These are phyloP conservation scores for Boletus vinaceobasis DNA, from an alignment of 768 basidiomycete genomes.

Conservation along the genomic window DNA sequence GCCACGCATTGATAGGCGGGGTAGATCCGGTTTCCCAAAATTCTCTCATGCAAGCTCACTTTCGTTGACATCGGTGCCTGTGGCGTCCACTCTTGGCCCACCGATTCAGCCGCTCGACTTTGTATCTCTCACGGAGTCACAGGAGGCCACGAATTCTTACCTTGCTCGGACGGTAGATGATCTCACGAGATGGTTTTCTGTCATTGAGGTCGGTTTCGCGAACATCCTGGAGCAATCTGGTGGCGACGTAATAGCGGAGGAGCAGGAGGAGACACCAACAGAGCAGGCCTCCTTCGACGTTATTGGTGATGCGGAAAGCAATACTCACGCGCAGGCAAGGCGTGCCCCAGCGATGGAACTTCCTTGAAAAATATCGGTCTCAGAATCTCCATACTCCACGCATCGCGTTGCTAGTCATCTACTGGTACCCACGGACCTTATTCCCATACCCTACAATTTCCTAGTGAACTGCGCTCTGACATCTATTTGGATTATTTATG, in stretches of 20 bases:
- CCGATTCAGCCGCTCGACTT: constrained; percentile 70
- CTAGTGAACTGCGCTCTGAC: constrained; percentile 7
- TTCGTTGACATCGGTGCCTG: constrained; percentile 34
- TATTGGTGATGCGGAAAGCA: constrained; percentile 7
- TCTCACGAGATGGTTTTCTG: constrained; percentile 70
- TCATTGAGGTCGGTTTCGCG: constrained; percentile 69
- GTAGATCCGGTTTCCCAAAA: constrained; percentile 20
- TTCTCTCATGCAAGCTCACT: constrained; percentile 30
- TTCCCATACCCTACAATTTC: constrained; percentile 11
- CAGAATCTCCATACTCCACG: constrained; percentile 2
- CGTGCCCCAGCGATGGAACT: constrained; percentile 17
- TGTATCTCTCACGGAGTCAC: constrained; percentile 45
- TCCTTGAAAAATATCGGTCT: constrained; percentile 9
- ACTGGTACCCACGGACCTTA: constrained; percentile 11
- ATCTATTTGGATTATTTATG: constrained; percentile 18
- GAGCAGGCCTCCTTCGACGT: constrained; percentile 18
- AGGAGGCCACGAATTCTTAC: constrained; percentile 61
- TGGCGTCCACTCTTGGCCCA: constrained; percentile 38
- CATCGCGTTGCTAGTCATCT: constrained; percentile 17
- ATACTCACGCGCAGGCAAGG: constrained; percentile 7
- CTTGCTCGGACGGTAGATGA: constrained; percentile 72
- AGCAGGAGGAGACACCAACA: constrained; percentile 46
- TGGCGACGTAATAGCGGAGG: constrained; percentile 60
- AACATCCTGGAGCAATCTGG: constrained; percentile 56
- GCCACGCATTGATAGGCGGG: constrained; percentile 21